Percentiles rank a stretch among this genome's conserved stretches.
These are phyloP conservation scores for Phytophthora cactorum DNA, from an alignment of 352 stramenopile species.

Conservation along the genomic window DNA sequence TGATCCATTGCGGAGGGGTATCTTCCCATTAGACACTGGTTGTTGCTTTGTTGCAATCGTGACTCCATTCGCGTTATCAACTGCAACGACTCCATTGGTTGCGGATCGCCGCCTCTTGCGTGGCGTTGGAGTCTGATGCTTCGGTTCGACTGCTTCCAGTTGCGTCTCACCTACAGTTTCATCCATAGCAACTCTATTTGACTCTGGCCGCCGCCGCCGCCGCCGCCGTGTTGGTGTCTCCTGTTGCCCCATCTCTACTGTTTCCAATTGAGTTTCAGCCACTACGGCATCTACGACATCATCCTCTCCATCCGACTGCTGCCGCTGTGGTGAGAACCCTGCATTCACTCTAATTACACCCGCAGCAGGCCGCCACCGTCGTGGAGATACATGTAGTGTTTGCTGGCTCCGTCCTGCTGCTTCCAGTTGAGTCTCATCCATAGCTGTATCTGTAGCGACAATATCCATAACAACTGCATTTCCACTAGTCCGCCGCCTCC, in stretches of 20 bases:
- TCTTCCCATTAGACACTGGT: constrained; percentile 3
- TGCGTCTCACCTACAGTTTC: constrained; percentile 5
- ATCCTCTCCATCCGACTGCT: constrained; percentile 5
- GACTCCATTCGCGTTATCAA: not conserved
- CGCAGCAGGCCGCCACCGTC: constrained; percentile 4
- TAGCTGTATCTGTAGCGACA: constrained; percentile 5
- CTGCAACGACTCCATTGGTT: constrained; percentile 3
- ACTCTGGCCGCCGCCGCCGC: not conserved
- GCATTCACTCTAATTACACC: not conserved
- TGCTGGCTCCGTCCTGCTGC: not conserved
- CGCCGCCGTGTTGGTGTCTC: constrained; percentile 7
- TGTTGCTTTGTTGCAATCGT: constrained; percentile 7
- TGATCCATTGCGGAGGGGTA: constrained; percentile 9
- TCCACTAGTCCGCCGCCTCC: not conserved
- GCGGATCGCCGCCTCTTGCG: constrained; percentile 26
- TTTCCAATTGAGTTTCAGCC: constrained; percentile 23
- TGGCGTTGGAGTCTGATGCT: constrained; percentile 10
- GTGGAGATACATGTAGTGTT: not conserved
- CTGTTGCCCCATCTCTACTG: constrained; percentile 8
- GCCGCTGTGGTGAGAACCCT: not conserved
- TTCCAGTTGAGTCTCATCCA: constrained; percentile 10
- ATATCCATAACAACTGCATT: not conserved
- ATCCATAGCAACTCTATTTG: constrained; percentile 2
- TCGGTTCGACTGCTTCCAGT: constrained; percentile 3
- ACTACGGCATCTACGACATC: constrained; percentile 12